Evolutionary conservation across 2,329 filamentous ascomycete genomes (phyloP), one percentile per base, ranked within the genome.

Genomic region (Coniochaeta sp.): DNA sequence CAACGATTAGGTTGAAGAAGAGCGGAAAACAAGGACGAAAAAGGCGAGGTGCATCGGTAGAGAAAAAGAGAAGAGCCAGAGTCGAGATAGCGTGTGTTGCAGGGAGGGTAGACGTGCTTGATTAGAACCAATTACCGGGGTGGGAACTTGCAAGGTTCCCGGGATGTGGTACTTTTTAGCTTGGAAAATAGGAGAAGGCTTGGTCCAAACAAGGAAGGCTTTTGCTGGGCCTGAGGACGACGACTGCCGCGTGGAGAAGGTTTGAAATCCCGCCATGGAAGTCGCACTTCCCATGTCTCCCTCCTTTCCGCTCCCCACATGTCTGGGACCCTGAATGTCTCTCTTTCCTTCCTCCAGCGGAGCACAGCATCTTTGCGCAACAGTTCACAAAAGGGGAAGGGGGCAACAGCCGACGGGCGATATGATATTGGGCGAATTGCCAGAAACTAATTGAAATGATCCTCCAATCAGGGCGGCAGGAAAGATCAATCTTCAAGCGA

Each of bases 61-160:
- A 13, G 22, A 13, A 38, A 14, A 33, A 14, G 20, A 42, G 26
- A 42, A 42, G 20, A 26, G 38, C 7, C n/a, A n/a, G 33, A 10
- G 22, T 42, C 38, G 38, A 42, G 38, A 42, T 42, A 38, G 33
- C 22, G 33, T 38, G 16, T n/a, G n/a, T n/a, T n/a, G n/a, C n/a
- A n/a, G n/a, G n/a, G 33, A 38, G 33, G 33, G 33, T 38, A 38
- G 22, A 38, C 16, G 33, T 38, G 38, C 38, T 24, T 42, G 26
- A 42, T 42, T 42, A 42, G 38, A n/a, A n/a, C 38, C 38, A 42
- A 26, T 42, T 24, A 42, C 38, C 38, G 18, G 38, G 38, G 35
- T 7, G 35, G 9, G 24, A 22, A 40, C 8, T 8, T 24, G 35
- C 5, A 16, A 35, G 33, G 18, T 40, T 18, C n/a, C n/a, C n/a